Evolutionary conservation across 768 basidiomycete genomes (phyloP).

Genomic region (Suillus paluster): DNA sequence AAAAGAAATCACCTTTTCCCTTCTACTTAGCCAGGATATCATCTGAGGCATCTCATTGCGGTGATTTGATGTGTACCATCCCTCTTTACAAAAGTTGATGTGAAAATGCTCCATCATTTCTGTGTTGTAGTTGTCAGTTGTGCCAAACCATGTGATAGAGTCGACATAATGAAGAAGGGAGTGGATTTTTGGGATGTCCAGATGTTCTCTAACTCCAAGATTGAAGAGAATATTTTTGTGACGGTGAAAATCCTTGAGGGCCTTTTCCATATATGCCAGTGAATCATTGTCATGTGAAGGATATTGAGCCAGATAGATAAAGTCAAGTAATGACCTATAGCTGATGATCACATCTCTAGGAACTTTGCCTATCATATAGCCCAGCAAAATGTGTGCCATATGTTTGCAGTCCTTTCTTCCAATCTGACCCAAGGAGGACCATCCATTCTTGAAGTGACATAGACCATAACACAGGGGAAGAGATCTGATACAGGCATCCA

Average conservation of each 20-base stretch:
- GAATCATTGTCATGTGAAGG: conserved; percentile 26
- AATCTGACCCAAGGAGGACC: conserved; percentile 45
- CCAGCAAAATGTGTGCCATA: conserved; percentile 41
- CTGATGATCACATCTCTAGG: conserved; percentile 22
- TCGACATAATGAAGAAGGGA: conserved; percentile 31
- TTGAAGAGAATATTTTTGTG: conserved; percentile 34
- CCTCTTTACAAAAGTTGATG: conserved; percentile 45
- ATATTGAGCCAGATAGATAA: conserved; percentile 38
- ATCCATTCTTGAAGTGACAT: conserved; percentile 47
- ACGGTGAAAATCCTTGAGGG: conserved; percentile 31
- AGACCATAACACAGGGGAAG: conserved; percentile 16
- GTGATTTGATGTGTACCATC: neutral
- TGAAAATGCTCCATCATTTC: conserved; percentile 45
- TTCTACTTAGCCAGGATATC: no score
- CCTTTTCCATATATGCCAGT: conserved; percentile 21
- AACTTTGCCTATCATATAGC: conserved; percentile 30
- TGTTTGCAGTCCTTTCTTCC: conserved; percentile 47
- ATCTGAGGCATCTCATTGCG: no score
- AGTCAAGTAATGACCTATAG: conserved; percentile 35
- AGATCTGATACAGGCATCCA: conserved; percentile 19
- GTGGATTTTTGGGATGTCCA: conserved; percentile 45
- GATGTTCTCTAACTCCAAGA: conserved; percentile 30
- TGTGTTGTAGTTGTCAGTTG: conserved; percentile 38
- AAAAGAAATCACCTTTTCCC: no score
- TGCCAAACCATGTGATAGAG: conserved; percentile 31